These are phyloP conservation scores for Candida pseudocylindracea DNA, from an alignment of 1,139 yeast species.

Conservation along the genomic window DNA sequence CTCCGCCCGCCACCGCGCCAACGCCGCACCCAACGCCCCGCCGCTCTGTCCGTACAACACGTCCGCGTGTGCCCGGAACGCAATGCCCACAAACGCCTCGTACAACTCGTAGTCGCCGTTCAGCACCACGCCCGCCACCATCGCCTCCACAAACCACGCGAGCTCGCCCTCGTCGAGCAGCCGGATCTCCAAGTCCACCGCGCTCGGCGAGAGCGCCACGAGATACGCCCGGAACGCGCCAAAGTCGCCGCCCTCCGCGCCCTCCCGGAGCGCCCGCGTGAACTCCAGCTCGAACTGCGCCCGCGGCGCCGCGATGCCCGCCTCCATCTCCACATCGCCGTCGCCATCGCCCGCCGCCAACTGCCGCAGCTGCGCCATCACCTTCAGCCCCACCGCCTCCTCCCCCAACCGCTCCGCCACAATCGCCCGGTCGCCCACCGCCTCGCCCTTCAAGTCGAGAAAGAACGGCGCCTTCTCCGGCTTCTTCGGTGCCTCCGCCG, in stretches of 20 bases:
- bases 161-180: conserved; percentile 52
- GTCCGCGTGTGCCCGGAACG: conserved; percentile 68
- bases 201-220: conserved; percentile 49
- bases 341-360: conserved; percentile 9
- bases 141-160: conserved; percentile 37
- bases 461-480: conserved; percentile 75
- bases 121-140: conserved; percentile 32
- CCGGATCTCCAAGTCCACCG: conserved; percentile 70
- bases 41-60: conserved; percentile 30
- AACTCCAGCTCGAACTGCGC: conserved; percentile 48
- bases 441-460: conserved; percentile 38
- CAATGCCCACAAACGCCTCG: conserved; percentile 60
- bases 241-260: conserved; percentile 17
- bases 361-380: conserved; percentile 9
- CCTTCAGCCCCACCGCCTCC: conserved; percentile 4
- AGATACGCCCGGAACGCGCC: conserved; percentile 29
- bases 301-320: no score
- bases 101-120: conserved; percentile 46
- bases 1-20: conserved; percentile 24
- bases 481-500: conserved; percentile 72
- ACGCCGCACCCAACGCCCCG: conserved; percentile 14
- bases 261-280: conserved; percentile 39
- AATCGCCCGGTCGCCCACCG: conserved; percentile 48
- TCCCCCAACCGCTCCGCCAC: conserved; percentile 21
- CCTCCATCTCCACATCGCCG: background rate